Evolutionary conservation across 352 stramenopile genomes (phyloP).

Genomic region (Phytophthora meadii): DNA sequence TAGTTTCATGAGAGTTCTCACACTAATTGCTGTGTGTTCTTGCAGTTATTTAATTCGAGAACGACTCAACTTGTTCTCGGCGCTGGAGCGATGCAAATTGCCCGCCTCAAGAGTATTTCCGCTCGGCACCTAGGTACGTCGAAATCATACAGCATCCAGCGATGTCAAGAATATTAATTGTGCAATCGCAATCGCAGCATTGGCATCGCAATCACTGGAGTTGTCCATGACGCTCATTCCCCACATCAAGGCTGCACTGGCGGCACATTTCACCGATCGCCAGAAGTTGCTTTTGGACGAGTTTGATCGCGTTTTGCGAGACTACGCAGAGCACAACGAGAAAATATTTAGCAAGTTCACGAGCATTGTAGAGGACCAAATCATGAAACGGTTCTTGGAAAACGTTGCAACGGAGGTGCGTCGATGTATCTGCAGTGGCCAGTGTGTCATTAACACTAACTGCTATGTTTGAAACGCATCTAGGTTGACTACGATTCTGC

Average conservation of each 20-base stretch:
- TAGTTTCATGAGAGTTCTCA: background rate
- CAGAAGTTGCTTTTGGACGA: constrained; percentile 97
- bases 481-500: constrained; percentile 75
- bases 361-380: constrained; percentile 96
- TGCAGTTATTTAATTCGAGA: constrained; percentile 95
- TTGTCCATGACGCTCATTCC: constrained; percentile 95
- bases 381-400: constrained; percentile 93
- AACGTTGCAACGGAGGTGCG: constrained; percentile 72
- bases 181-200: constrained; percentile 51
- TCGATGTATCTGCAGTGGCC: constrained; percentile 17
- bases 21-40: constrained; percentile 28
- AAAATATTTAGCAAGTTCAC: constrained; percentile 99
- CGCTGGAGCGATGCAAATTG: constrained; percentile 96
- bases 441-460: constrained; percentile 37
- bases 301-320: constrained; percentile 94
- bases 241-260: constrained; percentile 95
- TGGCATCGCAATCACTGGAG: constrained; percentile 96
- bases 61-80: constrained; percentile 97
- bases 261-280: constrained; percentile 93
- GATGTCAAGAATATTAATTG: constrained; percentile 1
- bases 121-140: constrained; percentile 91
- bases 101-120: constrained; percentile 97
- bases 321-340: constrained; percentile 97
- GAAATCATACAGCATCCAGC: background rate
- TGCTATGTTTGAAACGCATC: constrained; percentile 23